Conservation (phyloP, 495 filamentous ascomycete genomes). For the Aspergillus kassunensis region DNA sequence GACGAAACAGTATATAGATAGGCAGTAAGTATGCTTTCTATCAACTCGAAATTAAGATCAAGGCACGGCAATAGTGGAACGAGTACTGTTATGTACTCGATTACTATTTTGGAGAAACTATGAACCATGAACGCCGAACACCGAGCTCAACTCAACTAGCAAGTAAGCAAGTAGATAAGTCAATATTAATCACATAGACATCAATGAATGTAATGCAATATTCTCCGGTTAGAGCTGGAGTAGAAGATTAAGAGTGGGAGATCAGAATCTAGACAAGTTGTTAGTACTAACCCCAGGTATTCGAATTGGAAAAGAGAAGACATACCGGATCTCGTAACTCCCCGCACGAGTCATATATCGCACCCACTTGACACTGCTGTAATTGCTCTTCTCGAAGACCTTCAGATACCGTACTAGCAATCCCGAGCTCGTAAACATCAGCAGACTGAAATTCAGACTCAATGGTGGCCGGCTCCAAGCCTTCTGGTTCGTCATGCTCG, state of each 20-base stretch:
- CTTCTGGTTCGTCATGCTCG: slow-evolving; percentile 97
- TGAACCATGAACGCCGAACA: slow-evolving; percentile 11
- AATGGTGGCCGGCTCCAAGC: slow-evolving; percentile 94
- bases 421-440: slow-evolving; percentile 97
- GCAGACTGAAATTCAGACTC: slow-evolving; percentile 81
- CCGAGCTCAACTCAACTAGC: slow-evolving; percentile 12
- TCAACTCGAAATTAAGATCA: no score
- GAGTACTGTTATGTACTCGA: no score
- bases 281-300: no score
- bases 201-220: no score
- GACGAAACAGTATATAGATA: no score
- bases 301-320: slow-evolving; percentile 4
- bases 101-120: no score
- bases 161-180: not conserved
- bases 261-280: slow-evolving; percentile 11
- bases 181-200: no score
- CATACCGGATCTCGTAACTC: slow-evolving; percentile 55
- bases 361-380: slow-evolving; percentile 98
- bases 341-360: slow-evolving; percentile 95
- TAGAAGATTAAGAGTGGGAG: not conserved
- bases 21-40: no score
- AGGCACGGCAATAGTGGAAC: no score
- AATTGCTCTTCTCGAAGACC: slow-evolving; percentile 99
- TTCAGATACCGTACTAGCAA: slow-evolving; percentile 93
- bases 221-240: no score